Conservation (phyloP, 2,329 filamentous ascomycete species). For the Pseudogymnoascus sp. region DNA sequence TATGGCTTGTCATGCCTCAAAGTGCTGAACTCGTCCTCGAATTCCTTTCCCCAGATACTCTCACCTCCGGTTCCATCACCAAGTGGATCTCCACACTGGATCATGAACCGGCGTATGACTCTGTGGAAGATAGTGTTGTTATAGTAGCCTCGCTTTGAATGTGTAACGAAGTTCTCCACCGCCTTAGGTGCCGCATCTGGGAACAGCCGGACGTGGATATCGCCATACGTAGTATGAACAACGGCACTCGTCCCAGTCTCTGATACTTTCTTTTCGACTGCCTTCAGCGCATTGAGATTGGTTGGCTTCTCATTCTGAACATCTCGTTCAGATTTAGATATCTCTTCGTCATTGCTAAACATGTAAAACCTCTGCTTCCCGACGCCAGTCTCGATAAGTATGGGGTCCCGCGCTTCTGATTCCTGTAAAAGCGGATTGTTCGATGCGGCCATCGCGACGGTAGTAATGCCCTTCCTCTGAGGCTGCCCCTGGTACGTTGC, state of each 20-base stretch:
- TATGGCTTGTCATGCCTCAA: slow-evolving; percentile 94
- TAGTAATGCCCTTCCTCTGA: slow-evolving; percentile 86
- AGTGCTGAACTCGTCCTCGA: slow-evolving; percentile 87
- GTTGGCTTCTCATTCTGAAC: slow-evolving; percentile 91
- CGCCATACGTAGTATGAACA: slow-evolving; percentile 86
- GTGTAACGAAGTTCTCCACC: slow-evolving; percentile 95
- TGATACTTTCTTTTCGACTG: slow-evolving; percentile 49
- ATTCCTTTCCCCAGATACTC: slow-evolving; percentile 86
- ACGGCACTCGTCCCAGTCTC: slow-evolving; percentile 73
- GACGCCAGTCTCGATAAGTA: slow-evolving; percentile 74
- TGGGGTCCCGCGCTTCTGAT: slow-evolving; percentile 82
- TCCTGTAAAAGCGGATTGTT: slow-evolving; percentile 88
- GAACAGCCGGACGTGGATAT: slow-evolving; percentile 89
- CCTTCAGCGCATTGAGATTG: slow-evolving; percentile 47
- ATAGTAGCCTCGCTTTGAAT: slow-evolving; percentile 85
- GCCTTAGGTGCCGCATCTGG: slow-evolving; percentile 88
- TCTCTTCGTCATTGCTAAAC: slow-evolving; percentile 84
- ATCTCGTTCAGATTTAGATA: slow-evolving; percentile 77
- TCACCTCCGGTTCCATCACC: slow-evolving; percentile 87
- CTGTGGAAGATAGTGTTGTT: slow-evolving; percentile 97
- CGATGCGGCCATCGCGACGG: slow-evolving; percentile 93
- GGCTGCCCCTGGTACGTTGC: slow-evolving; percentile 91
- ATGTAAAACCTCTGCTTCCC: slow-evolving; percentile 94
- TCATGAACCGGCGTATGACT: slow-evolving; percentile 98
- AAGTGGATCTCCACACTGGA: slow-evolving; percentile 75